Evolutionary conservation across 192 early-diverging fungal species (phyloP), one percentile per base, ranked within the genome.

Genomic region (Coemansia sp.): DNA sequence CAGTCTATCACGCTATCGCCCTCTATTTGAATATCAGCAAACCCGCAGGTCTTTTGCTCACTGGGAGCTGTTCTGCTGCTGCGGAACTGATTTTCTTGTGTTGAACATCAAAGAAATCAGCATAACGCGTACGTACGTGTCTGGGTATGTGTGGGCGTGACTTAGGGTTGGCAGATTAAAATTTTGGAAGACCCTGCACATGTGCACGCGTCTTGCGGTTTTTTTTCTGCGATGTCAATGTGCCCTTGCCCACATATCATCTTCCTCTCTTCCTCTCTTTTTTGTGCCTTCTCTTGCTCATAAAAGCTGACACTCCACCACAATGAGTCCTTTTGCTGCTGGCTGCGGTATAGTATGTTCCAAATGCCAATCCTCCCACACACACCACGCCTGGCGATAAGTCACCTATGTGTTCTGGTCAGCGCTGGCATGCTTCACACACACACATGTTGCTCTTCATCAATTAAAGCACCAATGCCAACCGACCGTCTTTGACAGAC

Each of bases 281-380:
- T 40, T 40, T 26, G 8, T 26, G 16, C 25, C 48, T 3, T 25
- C 25, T 51, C 48, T 1, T 43, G 18, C 18, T 16, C 7, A 16
- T 43, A 10, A 43, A 43, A 43, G 18, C 5, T 1, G 40, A 43
- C 18, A 8, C 10, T 12, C 1, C n/a, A n/a, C n/a, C n/a, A n/a
- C n/a, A n/a, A n/a, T n/a, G 25, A 13, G 8, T 39, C 28, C 37
- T 40, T 28, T 45, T 65, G 56, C 64, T 57, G 40, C 43, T 58
- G 43, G 29, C 18, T 23, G 26, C 31, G 64, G 64, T 66, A 57
- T 66, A 66, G 64, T 66, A 39, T 10, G 7, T 46, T 26, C 21
- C 28, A 29, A 26, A 45, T n/a, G 29, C 13, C 37, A 31, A 65
- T 57, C 63, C 25, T 55, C 30, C 42, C 48, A 46, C 48, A 51